These are phyloP conservation scores for Leccinum longicurvipes DNA, from an alignment of 768 basidiomycete species.

Conservation along the genomic window DNA sequence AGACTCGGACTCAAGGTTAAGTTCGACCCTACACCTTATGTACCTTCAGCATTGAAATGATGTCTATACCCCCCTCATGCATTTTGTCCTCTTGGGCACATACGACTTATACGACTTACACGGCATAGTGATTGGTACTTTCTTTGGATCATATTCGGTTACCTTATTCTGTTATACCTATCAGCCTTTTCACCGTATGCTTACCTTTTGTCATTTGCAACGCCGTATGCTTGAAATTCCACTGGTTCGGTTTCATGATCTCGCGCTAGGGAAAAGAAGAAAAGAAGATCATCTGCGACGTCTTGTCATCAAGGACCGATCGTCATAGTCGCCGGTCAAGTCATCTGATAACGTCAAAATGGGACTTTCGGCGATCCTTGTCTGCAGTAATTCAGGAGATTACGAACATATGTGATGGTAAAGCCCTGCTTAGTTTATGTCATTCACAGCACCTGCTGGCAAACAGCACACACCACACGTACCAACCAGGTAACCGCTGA, in stretches of 20 bases:
- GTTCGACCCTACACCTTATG: neutral
- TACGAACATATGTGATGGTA: too few relatives aligned
- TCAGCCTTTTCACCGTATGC: conserved; percentile 2
- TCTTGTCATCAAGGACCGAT: neutral
- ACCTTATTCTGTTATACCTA: conserved; percentile 8
- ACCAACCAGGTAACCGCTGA: too few relatives aligned
- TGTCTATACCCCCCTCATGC: conserved; percentile 12
- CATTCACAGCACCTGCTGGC: too few relatives aligned
- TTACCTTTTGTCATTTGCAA: neutral
- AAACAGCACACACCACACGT: too few relatives aligned
- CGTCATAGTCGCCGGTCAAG: neutral
- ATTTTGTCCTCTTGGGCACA: too few relatives aligned
- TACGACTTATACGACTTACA: too few relatives aligned
- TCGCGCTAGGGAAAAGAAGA: too few relatives aligned
- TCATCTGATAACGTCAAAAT: too few relatives aligned
- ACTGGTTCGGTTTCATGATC: neutral
- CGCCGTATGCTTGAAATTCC: neutral
- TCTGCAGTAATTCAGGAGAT: too few relatives aligned
- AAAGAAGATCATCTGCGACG: neutral
- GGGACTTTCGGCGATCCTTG: too few relatives aligned
- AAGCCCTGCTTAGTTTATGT: too few relatives aligned
- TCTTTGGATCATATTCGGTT: neutral
- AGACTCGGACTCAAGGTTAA: neutral
- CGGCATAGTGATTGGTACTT: too few relatives aligned
- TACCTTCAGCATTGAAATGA: conserved; percentile 6